Evolutionary conservation across 352 stramenopile genomes (phyloP).

Genomic region (Globisporangium echinulatum): DNA sequence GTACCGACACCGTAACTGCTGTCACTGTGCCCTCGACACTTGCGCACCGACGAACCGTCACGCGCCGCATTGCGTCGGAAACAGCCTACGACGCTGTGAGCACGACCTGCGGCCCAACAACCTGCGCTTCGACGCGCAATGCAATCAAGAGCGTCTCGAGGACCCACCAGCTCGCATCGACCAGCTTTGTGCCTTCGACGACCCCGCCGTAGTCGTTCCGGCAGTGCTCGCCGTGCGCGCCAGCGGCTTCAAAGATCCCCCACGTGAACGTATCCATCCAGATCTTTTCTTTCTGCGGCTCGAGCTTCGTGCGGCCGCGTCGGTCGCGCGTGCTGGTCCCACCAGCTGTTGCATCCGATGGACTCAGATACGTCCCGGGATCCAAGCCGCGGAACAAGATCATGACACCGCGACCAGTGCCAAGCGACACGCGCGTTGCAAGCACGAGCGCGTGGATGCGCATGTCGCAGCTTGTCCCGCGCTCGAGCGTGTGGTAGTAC

Average conservation of each 20-base stretch:
- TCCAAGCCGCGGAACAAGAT: slow-evolving; percentile 55
- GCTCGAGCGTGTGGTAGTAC: slow-evolving; percentile 68
- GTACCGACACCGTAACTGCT: no score
- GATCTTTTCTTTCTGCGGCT: slow-evolving; percentile 42
- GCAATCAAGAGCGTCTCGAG: slow-evolving; percentile 70
- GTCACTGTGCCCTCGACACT: no score
- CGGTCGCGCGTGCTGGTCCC: slow-evolving; percentile 42
- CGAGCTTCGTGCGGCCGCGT: slow-evolving; percentile 44
- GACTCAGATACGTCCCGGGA: slow-evolving; percentile 29
- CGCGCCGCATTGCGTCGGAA: not conserved
- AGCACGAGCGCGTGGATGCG: slow-evolving; percentile 60
- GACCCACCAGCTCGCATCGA: slow-evolving; percentile 54
- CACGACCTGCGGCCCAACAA: slow-evolving; percentile 29
- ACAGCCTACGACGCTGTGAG: slow-evolving; percentile 8
- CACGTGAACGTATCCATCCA: slow-evolving; percentile 73
- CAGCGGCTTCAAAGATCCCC: slow-evolving; percentile 44
- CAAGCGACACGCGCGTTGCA: slow-evolving; percentile 44
- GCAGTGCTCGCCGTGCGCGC: slow-evolving; percentile 32
- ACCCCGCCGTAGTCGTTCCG: slow-evolving; percentile 56
- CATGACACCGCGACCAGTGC: slow-evolving; percentile 27
- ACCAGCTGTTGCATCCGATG: slow-evolving; percentile 30
- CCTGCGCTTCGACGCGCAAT: slow-evolving; percentile 44
- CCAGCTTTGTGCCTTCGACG: slow-evolving; percentile 48
- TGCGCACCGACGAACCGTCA: no score
- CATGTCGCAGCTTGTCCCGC: slow-evolving; percentile 29